These are phyloP conservation scores for Teratosphaeria viscida DNA, from an alignment of 2,329 filamentous ascomycete species.

Conservation along the genomic window DNA sequence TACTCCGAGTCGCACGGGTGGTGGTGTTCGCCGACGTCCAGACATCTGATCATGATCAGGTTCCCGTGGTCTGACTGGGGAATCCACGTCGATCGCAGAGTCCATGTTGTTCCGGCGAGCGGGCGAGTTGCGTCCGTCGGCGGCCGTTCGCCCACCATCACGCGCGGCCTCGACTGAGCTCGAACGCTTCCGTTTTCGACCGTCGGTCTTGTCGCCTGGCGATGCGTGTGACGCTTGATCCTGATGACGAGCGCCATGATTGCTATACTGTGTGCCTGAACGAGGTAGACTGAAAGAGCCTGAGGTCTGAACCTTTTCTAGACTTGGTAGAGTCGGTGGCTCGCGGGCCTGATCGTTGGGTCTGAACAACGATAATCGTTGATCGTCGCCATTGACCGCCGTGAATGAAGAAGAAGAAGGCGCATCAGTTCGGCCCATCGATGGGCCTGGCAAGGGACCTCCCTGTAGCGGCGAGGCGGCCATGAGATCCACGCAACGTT, in stretches of 20 bases:
- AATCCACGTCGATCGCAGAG: conserved; percentile 9
- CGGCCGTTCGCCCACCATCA: conserved; percentile 1
- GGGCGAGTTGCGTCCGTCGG: conserved; percentile 7
- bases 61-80: background rate
- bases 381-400: conserved; percentile 22
- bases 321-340: background rate
- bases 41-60: background rate
- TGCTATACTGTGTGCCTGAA: background rate
- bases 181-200: conserved; percentile 17
- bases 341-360: conserved; percentile 4
- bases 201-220: background rate
- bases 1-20: background rate
- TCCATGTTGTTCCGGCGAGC: conserved; percentile 13
- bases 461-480: conserved; percentile 10
- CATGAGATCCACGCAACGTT: conserved; percentile 12
- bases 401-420: conserved; percentile 19
- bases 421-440: conserved; percentile 11
- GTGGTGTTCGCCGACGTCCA: background rate
- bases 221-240: background rate
- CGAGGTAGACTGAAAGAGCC: background rate
- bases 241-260: background rate
- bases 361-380: conserved; percentile 8
- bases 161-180: conserved; percentile 5
- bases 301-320: background rate
- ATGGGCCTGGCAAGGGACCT: conserved; percentile 6